Conservation (phyloP, 257 asterid species). For the Primulina eburnea region DNA sequence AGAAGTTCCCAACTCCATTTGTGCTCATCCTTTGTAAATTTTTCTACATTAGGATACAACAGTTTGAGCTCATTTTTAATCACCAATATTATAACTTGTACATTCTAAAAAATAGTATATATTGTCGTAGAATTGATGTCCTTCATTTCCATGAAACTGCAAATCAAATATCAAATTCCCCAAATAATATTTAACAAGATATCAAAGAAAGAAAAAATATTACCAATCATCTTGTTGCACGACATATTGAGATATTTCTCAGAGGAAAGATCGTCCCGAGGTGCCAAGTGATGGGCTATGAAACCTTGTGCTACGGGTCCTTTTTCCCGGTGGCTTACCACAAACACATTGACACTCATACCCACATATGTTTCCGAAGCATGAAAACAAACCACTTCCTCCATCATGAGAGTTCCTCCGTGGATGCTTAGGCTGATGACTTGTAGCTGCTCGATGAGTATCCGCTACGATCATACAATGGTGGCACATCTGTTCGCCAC, state of each 20-base stretch:
- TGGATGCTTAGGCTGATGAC: slow-evolving; percentile 36
- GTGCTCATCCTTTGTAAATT: neutral
- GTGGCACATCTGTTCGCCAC: slow-evolving; percentile 84
- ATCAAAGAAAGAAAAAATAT: neutral
- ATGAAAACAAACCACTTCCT: slow-evolving; percentile 56
- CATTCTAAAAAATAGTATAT: no score
- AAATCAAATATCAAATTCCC: neutral
- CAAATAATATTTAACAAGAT: no score
- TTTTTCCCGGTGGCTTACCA: slow-evolving; percentile 61
- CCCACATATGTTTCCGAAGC: slow-evolving; percentile 74
- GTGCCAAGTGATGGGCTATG: slow-evolving; percentile 49
- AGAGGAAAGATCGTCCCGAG: slow-evolving; percentile 47
- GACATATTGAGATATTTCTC: slow-evolving; percentile 15
- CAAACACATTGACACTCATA: slow-evolving; percentile 81
- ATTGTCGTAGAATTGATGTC: neutral
- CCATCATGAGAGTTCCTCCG: slow-evolving; percentile 31
- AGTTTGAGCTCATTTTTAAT: no score
- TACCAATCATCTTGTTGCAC: neutral
- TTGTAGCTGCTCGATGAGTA: slow-evolving; percentile 56
- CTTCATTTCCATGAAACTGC: neutral
- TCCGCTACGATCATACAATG: slow-evolving; percentile 52
- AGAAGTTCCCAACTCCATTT: neutral
- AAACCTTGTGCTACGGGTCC: slow-evolving; percentile 24
- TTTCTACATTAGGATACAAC: neutral
- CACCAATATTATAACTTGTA: no score